phyloP scores from a whole-genome alignment of 2,329 filamentous ascomycete species.

The Furcasterigmium furcatum region DNA sequence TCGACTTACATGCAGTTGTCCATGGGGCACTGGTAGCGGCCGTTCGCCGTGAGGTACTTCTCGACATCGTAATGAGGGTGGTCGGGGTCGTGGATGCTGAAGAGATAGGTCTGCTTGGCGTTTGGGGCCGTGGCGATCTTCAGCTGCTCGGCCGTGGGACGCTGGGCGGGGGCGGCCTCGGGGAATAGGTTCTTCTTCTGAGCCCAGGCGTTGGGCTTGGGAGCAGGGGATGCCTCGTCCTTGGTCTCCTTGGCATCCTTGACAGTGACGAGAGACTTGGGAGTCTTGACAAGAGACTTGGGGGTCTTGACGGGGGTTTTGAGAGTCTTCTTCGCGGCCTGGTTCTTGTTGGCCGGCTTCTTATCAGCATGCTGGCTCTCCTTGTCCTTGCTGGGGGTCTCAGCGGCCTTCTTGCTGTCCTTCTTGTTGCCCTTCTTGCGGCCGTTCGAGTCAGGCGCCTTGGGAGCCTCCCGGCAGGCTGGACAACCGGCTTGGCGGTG shows the following conservation, averaged over 20 bases:
- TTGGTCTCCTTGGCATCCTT: no score
- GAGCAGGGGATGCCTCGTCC: constrained; percentile 2
- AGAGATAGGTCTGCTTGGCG: constrained; percentile 13
- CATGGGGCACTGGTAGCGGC: constrained; percentile 52
- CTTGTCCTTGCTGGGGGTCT: not conserved
- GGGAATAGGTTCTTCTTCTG: constrained; percentile 20
- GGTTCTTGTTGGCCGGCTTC: not conserved
- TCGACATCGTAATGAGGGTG: constrained; percentile 42
- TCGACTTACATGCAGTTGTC: constrained; percentile 43
- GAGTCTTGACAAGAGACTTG: not conserved
- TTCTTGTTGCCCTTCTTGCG: not conserved
- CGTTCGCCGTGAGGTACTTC: constrained; percentile 38
- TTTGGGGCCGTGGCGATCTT: constrained; percentile 10
- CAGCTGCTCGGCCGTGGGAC: constrained; percentile 15
- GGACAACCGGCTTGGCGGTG: no score
- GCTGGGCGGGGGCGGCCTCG: constrained; percentile 14
- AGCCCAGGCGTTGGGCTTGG: constrained; percentile 1
- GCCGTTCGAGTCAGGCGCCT: no score
- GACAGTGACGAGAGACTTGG: not conserved
- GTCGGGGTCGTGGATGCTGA: constrained; percentile 37
- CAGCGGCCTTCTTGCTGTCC: not conserved
- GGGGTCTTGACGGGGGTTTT: constrained; percentile 5
- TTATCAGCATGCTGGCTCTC: not conserved
- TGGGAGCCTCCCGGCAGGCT: no score
- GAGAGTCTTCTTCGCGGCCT: not conserved